A percentile compares a stretch with the other conserved stretches of the same genome.
phyloP scores from a whole-genome alignment of 1,284 basidiomycete species.

The Bothia castanella region DNA sequence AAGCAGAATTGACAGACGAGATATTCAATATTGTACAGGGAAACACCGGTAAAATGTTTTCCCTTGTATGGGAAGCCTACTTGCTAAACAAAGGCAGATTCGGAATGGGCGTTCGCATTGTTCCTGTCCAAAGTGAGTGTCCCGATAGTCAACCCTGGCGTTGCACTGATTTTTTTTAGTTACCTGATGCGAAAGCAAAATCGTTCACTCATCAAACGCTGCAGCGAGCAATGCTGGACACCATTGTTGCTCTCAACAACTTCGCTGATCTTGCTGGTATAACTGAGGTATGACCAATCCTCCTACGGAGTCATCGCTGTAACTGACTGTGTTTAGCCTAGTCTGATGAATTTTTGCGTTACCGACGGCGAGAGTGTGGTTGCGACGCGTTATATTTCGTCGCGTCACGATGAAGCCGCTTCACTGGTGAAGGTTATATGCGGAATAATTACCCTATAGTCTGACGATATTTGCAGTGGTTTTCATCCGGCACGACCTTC shows the following conservation, averaged over 20 bases:
- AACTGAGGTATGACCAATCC: conserved; percentile 50
- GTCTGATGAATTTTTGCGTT: conserved; percentile 93
- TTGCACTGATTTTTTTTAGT: conserved; percentile 40
- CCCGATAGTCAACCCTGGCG: neutral
- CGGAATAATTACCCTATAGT: neutral
- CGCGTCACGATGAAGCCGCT: conserved; percentile 87
- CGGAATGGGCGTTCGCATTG: conserved; percentile 93
- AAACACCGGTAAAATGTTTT: conserved; percentile 68
- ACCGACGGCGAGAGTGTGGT: conserved; percentile 93
- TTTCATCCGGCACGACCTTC: conserved; percentile 91
- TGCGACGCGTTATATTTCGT: conserved; percentile 93
- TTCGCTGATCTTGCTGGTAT: conserved; percentile 74
- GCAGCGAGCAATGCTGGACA: conserved; percentile 81
- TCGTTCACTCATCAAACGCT: conserved; percentile 62
- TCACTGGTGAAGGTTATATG: conserved; percentile 57
- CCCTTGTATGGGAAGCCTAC: neutral
- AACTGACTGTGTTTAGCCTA: conserved; percentile 55
- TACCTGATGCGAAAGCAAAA: conserved; percentile 74
- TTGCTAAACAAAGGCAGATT: conserved; percentile 51
- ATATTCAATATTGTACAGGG: conserved; percentile 84
- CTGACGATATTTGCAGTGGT: conserved; percentile 59
- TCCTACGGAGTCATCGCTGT: neutral
- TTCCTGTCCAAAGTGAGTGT: conserved; percentile 74
- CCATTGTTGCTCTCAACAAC: conserved; percentile 74
- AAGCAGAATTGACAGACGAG: conserved; percentile 72